Evolutionary conservation across 73 alveolate species (phyloP).

Genomic region (Stentor roeselii): DNA sequence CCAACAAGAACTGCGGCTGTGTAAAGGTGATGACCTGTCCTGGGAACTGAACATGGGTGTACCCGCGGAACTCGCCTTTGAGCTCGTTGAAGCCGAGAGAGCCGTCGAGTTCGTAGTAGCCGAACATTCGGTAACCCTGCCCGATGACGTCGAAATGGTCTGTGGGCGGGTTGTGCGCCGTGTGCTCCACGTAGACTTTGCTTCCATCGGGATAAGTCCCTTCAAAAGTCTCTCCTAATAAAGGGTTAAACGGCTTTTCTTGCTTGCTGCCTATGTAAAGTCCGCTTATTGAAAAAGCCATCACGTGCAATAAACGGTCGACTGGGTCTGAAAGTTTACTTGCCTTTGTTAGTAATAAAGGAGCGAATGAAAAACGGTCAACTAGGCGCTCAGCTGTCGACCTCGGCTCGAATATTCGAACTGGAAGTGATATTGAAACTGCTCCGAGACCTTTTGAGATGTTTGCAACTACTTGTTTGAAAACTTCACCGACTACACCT

Average conservation of each 20-base stretch:
- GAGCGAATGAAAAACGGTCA: constrained; percentile 76
- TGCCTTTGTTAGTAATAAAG: constrained; percentile 54
- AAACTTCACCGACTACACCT: constrained; percentile 52
- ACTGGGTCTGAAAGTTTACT: constrained; percentile 45
- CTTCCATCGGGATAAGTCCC: constrained; percentile 94
- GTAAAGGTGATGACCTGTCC: constrained; percentile 39
- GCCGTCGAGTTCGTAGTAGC: constrained; percentile 49
- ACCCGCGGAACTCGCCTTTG: constrained; percentile 46
- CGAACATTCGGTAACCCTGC: constrained; percentile 23
- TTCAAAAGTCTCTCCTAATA: constrained; percentile 95
- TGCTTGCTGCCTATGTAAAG: constrained; percentile 49
- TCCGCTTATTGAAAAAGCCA: constrained; percentile 48
- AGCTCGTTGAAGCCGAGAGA: constrained; percentile 40
- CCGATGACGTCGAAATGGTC: constrained; percentile 26
- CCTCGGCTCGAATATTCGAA: constrained; percentile 84
- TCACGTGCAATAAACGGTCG: constrained; percentile 55
- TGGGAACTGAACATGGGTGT: constrained; percentile 36
- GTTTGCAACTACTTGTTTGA: constrained; percentile 39
- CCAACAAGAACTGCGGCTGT: constrained; percentile 26
- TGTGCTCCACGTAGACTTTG: constrained; percentile 90
- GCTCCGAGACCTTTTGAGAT: constrained; percentile 48
- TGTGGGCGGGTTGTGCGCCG: constrained; percentile 95
- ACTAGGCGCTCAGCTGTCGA: constrained; percentile 68
- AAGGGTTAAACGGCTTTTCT: constrained; percentile 94
- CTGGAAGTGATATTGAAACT: constrained; percentile 73